Conservation (phyloP, 208 protist genomes). For the Wallacemonas sp. region DNA sequence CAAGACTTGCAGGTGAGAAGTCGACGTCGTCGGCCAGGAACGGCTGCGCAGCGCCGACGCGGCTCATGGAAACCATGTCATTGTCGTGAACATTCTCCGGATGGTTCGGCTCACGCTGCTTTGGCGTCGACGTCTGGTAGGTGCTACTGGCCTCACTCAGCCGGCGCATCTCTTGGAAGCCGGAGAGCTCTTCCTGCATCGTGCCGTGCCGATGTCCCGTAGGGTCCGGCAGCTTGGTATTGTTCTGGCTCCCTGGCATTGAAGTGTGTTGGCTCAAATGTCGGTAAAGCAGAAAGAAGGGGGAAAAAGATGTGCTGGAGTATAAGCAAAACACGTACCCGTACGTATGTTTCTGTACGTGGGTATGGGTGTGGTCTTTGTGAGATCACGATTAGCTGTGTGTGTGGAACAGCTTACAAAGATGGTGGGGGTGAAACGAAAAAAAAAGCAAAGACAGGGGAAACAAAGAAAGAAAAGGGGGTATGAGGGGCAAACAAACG, state of each 20-base stretch:
- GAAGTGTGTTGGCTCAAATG: too few relatives aligned
- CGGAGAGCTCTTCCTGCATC: slow-evolving; percentile 7
- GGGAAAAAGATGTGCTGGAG: too few relatives aligned
- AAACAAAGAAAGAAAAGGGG: background rate
- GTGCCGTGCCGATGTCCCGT: background rate
- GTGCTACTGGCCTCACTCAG: slow-evolving; percentile 3
- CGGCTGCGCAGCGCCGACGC: background rate
- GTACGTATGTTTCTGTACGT: too few relatives aligned
- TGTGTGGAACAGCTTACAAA: too few relatives aligned
- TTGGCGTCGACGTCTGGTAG: background rate
- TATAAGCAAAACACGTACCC: too few relatives aligned
- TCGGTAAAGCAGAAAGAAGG: too few relatives aligned
- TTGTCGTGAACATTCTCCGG: background rate
- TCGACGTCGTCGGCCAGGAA: too few relatives aligned
- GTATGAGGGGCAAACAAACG: slow-evolving; percentile 13
- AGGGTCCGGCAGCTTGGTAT: background rate
- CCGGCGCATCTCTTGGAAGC: slow-evolving; percentile 2
- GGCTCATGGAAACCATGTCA: background rate
- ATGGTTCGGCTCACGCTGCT: slow-evolving; percentile 4
- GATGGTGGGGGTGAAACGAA: too few relatives aligned
- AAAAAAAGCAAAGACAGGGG: slow-evolving; percentile 14
- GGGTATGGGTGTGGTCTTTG: too few relatives aligned
- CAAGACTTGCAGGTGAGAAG: background rate
- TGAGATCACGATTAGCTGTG: too few relatives aligned
- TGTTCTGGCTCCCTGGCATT: background rate